Evolutionary conservation across 192 early-diverging fungal species (phyloP).

Genomic region (Linnemannia hyalina): DNA sequence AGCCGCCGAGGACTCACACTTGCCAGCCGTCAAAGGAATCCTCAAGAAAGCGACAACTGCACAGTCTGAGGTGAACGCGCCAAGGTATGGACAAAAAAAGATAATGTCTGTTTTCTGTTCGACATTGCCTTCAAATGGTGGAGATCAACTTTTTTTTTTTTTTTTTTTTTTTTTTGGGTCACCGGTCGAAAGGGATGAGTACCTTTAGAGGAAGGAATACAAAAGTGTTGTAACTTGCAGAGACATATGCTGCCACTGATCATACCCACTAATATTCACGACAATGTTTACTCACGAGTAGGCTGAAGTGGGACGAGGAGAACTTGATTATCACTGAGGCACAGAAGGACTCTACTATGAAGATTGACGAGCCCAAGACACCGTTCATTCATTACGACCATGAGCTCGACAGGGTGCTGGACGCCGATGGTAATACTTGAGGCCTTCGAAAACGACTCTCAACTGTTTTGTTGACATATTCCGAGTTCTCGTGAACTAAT

Average conservation of each 20-base stretch:
- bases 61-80: constrained; percentile 18
- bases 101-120: not conserved
- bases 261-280: not conserved
- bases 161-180: not conserved
- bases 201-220: not conserved
- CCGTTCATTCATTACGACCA: constrained; percentile 93
- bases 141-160: not conserved
- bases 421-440: constrained; percentile 58
- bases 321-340: constrained; percentile 91
- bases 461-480: not conserved
- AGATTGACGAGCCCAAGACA: constrained; percentile 96
- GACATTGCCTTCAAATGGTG: not conserved
- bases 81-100: constrained; percentile 18
- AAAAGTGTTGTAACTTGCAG: not conserved
- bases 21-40: constrained; percentile 32
- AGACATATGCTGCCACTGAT: not conserved
- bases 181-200: not conserved
- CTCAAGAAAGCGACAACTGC: constrained; percentile 27
- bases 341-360: constrained; percentile 94
- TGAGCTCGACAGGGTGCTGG: constrained; percentile 79
- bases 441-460: not conserved
- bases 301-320: constrained; percentile 96
- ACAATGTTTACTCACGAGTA: constrained; percentile 23
- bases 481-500: not conserved
- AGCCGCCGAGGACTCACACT: not conserved